A percentile compares a stretch with the other conserved stretches of the same genome.
These are phyloP conservation scores for Fusarium pseudograminearum DNA, from an alignment of 2,329 filamentous ascomycete genomes.

Conservation along the genomic window DNA sequence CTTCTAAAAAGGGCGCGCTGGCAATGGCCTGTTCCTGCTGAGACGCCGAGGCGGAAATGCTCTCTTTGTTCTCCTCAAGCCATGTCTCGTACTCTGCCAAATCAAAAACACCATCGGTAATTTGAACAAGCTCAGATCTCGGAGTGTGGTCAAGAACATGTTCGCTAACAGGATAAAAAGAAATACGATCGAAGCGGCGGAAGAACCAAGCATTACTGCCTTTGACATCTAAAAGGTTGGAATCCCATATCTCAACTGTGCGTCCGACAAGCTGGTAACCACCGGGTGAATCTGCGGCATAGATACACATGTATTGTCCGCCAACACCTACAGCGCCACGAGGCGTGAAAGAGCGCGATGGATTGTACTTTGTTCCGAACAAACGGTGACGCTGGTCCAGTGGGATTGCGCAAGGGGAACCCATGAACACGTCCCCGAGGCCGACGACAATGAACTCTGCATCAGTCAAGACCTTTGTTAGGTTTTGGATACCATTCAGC, in stretches of 20 bases:
- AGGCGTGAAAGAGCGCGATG: constrained; percentile 54
- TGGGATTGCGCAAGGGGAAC: constrained; percentile 54
- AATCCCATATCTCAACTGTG: constrained; percentile 53
- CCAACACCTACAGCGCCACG: constrained; percentile 53
- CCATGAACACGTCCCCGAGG: constrained; percentile 56
- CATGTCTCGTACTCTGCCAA: constrained; percentile 51
- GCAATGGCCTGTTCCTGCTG: constrained; percentile 46
- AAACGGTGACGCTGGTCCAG: constrained; percentile 52
- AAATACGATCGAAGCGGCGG: constrained; percentile 51
- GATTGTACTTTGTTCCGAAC: constrained; percentile 55
- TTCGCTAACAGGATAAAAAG: constrained; percentile 50
- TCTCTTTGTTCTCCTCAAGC: constrained; percentile 47
- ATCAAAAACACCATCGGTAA: constrained; percentile 48
- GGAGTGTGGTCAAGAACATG: constrained; percentile 44
- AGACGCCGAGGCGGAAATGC: constrained; percentile 39
- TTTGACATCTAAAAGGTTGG: constrained; percentile 6
- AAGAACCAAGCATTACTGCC: constrained; percentile 46
- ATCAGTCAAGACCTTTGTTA: constrained; percentile 49
- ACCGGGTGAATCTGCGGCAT: constrained; percentile 54
- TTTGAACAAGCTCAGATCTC: constrained; percentile 42
- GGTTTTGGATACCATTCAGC: constrained; percentile 50
- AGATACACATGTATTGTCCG: constrained; percentile 56
- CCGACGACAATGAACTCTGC: constrained; percentile 54
- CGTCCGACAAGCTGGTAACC: constrained; percentile 55
- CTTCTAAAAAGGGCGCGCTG: constrained; percentile 47